Evolutionary conservation across 1,284 basidiomycete species (phyloP), one percentile per base, ranked within the genome.

Genomic region (Microbotryum scabiosae): DNA sequence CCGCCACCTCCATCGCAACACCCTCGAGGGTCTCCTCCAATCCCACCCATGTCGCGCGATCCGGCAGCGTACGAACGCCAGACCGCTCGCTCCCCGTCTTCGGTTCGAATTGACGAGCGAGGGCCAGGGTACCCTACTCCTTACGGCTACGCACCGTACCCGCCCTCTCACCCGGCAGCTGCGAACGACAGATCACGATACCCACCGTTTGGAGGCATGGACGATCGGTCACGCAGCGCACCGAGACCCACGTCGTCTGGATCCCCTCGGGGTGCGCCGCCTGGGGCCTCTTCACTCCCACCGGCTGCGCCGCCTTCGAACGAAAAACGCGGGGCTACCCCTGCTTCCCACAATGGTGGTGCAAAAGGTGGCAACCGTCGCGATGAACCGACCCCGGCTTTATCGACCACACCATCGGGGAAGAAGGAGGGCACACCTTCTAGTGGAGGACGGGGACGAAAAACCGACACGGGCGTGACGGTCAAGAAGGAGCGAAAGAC

Each of bases 61-160:
- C 23, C 36, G 14, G 23, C 36, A 14, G 48, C 48, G 16, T 51
- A 57, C 56, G 56, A 57, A 5, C 56, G 56, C 25, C 48, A 47
- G 36, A 41, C 36, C 18, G 43, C 30, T 44, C 56, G 48, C 18
- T 57, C 56, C n/a, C 54, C 54, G 10, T 21, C 26, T 41, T 43
- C 56, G 16, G 50, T 48, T 28, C 56, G 56, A 18, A 20, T 26
- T 25, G 41, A 43, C 10, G 55, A 56, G 20, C 55, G 54, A 20
- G 36, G 36, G 43, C 54, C n/a, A 46, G 54, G 54, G 36, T 55
- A 55, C 26, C 54, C 54, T 2, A 55, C 54, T 20, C 54, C 54
- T n/a, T 55, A 55, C 54, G 54, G 54, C 21, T 55, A 55, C 23
- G 54, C 54, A 7, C 54, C 54, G 14, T 55, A 55, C 25, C 43